Base-by-base conservation (phyloP, 306 rosid genomes). In the Cercis canadensis region DNA sequence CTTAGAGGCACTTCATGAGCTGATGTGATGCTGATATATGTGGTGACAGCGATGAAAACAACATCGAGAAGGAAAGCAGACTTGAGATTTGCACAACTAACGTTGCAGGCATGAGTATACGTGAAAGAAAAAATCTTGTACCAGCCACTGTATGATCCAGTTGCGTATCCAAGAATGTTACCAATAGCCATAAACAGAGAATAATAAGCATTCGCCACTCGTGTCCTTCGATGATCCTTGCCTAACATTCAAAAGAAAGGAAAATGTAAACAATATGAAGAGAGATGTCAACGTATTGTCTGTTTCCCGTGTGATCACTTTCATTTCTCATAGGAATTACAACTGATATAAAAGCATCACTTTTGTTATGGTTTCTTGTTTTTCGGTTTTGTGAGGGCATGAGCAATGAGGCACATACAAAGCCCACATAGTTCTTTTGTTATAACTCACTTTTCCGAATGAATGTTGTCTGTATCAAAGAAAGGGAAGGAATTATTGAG, bases 151-250 rank as follows among this genome's bases (percentile, higher is more conserved):
- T 78, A 85, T 7, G 97, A 73, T 78, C 98, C 98, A 70, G 97
- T 75, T 31, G 97, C 97, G 76, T 73, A 91, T 32, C 99, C 97
- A 74, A 94, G 85, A 85, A 91, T 51, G 82, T 94, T 94, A 57
- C 99, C 99, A 74, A 91, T 80, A 68, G 97, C 99, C 89, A 94
- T 94, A 82, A 84, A 91, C 70, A 89, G 84, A 71, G 99, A 91
- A 82, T 83, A 94, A 79, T 91, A 94, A 41, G 99, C 95, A 81
- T 95, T 91, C 80, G 97, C 99, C 32, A 90, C 97, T 46, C 95
- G 89, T 60, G 85, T 94, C 85, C 97, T 90, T 74, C 97, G 89
- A 46, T 82, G 85, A 75, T 91, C 96, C 91, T 90, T 90, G 65
- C 88, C 98, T 90, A 78, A 64, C 53, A 82, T 76, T 55, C 65